Base-by-base conservation (phyloP, 2,329 filamentous ascomycete species). In the Sporothrix brasiliensis region DNA sequence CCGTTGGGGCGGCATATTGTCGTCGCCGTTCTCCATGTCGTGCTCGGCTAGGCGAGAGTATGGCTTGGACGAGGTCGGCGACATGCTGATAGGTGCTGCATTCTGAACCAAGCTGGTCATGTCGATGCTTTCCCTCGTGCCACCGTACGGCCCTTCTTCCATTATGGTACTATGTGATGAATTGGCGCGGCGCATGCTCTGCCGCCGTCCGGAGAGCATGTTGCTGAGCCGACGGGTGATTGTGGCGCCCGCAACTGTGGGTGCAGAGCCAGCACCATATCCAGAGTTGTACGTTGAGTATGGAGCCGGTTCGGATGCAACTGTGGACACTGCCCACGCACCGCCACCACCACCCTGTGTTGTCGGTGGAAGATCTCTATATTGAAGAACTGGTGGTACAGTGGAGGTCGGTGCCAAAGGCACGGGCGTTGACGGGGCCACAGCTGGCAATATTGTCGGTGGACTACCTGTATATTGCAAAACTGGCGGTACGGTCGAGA, bases 61-160 rank as follows among this genome's bases (percentile, higher is more conserved):
- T 2, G 74, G 73, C 24, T 76, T 61, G 34, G 9, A 44, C 52
- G 60, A 61, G 24, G 69, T 49, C 39, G 66, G 44, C 30, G 67
- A 52, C 39, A 11, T 34, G 44, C 76, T 80, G 72, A 84, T 79
- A 2, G 83, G 79, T 3, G 81, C 80, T 4, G 82, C 82, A 4
- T 79, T 75, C 4, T 73, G 73, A 13, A 85, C 77, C 2, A 86
- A 78, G 16, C 53, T 70, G 5, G 82, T 80, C 63, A 85, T 75
- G 67, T 76, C 77, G 47, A 77, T 75, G 67, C 75, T 74, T 56
- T 76, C 70, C 44, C 72, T 56, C 16, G n/a, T 53, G 79, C 79
- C 63, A 34, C 66, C 63, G 50, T 69, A 56, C 2, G 65, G 53
- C 7, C 39, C 67, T 56, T 85, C 81, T 67, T 84, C 80, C 7